Evolutionary conservation across 192 early-diverging fungal species (phyloP).

Genomic region (Entomortierella chlamydospora): DNA sequence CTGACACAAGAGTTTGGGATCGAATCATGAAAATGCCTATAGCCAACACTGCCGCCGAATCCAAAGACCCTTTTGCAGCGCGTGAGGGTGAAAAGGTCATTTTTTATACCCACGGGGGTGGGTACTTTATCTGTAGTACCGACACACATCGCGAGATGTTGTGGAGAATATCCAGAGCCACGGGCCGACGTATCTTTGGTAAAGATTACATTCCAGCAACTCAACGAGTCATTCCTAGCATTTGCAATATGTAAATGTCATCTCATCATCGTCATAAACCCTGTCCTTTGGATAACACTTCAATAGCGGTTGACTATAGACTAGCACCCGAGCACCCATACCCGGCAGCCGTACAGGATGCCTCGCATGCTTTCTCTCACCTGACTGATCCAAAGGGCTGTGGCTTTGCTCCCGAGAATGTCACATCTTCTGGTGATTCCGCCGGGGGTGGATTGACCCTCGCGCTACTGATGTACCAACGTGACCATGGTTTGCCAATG

Average conservation of each 20-base stretch:
- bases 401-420: slow-evolving; percentile 67
- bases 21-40: slow-evolving; percentile 23
- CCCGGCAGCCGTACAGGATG: slow-evolving; percentile 76
- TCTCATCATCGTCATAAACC: too few species aligned
- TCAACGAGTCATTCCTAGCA: too few species aligned
- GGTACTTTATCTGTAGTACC: slow-evolving; percentile 65
- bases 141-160: slow-evolving; percentile 62
- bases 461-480: slow-evolving; percentile 69
- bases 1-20: slow-evolving; percentile 34
- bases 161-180: slow-evolving; percentile 56
- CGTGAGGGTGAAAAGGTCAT: slow-evolving; percentile 56
- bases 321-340: slow-evolving; percentile 57
- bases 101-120: slow-evolving; percentile 84
- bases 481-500: slow-evolving; percentile 61
- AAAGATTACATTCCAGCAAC: slow-evolving; percentile 2
- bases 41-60: slow-evolving; percentile 8
- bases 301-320: slow-evolving; percentile 54
- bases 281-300: too few species aligned
- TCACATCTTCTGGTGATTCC: slow-evolving; percentile 76
- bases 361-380: slow-evolving; percentile 63
- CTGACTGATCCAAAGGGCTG: slow-evolving; percentile 57
- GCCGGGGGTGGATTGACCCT: slow-evolving; percentile 77
- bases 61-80: slow-evolving; percentile 41
- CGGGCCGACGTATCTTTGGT: slow-evolving; percentile 59
- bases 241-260: too few species aligned